Evolutionary conservation across 2,329 filamentous ascomycete genomes (phyloP).

Genomic region (Karstenula rhodostoma): DNA sequence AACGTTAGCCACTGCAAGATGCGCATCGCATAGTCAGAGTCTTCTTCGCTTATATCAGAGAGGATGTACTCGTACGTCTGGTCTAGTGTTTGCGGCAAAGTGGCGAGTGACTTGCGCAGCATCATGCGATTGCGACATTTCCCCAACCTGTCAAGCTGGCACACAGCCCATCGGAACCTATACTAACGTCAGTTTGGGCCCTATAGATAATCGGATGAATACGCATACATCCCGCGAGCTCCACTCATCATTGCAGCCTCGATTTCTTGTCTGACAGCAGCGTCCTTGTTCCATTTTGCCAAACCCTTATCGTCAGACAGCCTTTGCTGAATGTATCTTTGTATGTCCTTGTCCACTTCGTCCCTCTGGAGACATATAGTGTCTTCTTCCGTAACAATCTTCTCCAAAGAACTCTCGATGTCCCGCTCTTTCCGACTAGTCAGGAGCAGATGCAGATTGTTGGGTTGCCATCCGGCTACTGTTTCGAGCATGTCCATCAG

Average conservation of each 20-base stretch:
- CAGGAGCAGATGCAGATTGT: conserved; percentile 24
- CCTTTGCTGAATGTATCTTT: conserved; percentile 26
- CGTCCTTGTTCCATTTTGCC: conserved; percentile 29
- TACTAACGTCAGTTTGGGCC: neutral
- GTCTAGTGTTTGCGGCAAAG: conserved; percentile 25
- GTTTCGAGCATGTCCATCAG: conserved; percentile 12
- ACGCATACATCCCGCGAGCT: conserved; percentile 5
- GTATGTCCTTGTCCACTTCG: conserved; percentile 23
- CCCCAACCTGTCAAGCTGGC: conserved; percentile 24
- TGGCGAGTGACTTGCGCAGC: conserved; percentile 20
- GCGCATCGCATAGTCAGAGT: conserved; percentile 16
- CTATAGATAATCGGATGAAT: neutral
- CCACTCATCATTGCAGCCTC: conserved; percentile 38
- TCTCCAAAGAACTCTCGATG: conserved; percentile 20
- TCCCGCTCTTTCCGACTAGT: conserved; percentile 27
- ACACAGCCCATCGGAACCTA: conserved; percentile 31
- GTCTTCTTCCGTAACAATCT: conserved; percentile 8
- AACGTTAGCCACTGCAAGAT: conserved; percentile 24
- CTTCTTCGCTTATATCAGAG: conserved; percentile 11
- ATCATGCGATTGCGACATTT: conserved; percentile 16
- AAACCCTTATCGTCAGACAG: conserved; percentile 37
- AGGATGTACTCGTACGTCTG: conserved; percentile 29
- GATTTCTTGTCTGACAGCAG: conserved; percentile 13
- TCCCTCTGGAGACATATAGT: conserved; percentile 18
- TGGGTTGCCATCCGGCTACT: conserved; percentile 14